A percentile compares a stretch with the other conserved stretches of the same genome.
Evolutionary conservation across 148 eudicot genomes (phyloP).

Genomic region (Cornus suecica): DNA sequence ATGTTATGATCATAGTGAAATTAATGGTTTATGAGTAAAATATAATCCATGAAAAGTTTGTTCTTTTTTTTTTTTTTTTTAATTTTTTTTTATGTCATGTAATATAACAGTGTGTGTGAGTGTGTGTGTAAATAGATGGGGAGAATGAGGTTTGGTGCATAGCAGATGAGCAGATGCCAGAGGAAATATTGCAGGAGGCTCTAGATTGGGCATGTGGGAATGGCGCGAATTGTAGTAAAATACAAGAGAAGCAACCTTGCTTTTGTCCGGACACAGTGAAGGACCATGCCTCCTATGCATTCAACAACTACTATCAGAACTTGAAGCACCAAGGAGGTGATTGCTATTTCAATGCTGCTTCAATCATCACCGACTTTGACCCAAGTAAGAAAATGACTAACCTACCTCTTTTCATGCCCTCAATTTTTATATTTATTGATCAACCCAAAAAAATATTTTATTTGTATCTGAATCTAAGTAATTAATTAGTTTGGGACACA

Average conservation of each 20-base stretch:
- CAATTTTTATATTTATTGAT: too few relatives aligned
- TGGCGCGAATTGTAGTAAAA: slow-evolving; percentile 65
- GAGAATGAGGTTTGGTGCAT: slow-evolving; percentile 71
- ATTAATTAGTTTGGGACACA: too few relatives aligned
- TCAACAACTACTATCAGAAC: slow-evolving; percentile 81
- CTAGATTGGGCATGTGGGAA: slow-evolving; percentile 71
- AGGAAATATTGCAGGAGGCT: slow-evolving; percentile 44
- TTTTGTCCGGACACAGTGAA: slow-evolving; percentile 56
- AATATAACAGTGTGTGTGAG: too few relatives aligned
- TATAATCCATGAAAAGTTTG: too few relatives aligned
- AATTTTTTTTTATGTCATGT: too few relatives aligned
- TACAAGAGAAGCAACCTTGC: slow-evolving; percentile 47
- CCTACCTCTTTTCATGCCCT: background rate
- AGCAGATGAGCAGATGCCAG: slow-evolving; percentile 61
- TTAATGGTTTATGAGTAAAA: too few relatives aligned
- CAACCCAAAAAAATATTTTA: too few relatives aligned
- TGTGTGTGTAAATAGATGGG: slow-evolving; percentile 28
- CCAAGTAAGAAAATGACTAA: slow-evolving; percentile 66
- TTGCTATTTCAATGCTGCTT: slow-evolving; percentile 76
- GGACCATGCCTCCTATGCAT: slow-evolving; percentile 79
- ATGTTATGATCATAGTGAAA: too few relatives aligned
- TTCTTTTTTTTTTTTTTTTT: too few relatives aligned
- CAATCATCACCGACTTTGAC: slow-evolving; percentile 50
- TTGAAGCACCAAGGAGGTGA: slow-evolving; percentile 58
- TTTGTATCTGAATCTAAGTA: too few relatives aligned